Conservation (phyloP, 768 basidiomycete species). For the Chlorophyllum brunneum region DNA sequence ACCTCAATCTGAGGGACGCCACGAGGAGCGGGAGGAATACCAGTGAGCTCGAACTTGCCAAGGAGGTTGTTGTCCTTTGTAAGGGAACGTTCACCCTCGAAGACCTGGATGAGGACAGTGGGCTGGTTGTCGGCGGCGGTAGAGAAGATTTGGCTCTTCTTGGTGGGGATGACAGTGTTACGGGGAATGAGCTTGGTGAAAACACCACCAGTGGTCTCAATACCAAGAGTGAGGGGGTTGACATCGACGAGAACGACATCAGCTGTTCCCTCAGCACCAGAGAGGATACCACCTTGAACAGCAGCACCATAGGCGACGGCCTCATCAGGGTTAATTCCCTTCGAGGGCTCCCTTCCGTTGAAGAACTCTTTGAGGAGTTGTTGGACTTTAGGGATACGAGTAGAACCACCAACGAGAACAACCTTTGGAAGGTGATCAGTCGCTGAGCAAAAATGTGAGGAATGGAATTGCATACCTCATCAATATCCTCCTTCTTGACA, state of each 20-base stretch:
- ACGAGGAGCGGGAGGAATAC: conserved; percentile 93
- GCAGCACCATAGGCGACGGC: conserved; percentile 99
- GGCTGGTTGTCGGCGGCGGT: conserved; percentile 91
- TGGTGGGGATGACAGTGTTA: conserved; percentile 97
- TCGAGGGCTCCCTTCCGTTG: conserved; percentile 93
- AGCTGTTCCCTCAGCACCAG: conserved; percentile 86
- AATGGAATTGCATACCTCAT: conserved; percentile 55
- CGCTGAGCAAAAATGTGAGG: neutral
- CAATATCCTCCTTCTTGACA: conserved; percentile 95
- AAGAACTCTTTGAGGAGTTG: conserved; percentile 98
- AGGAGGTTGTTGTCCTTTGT: conserved; percentile 99
- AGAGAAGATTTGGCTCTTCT: conserved; percentile 92
- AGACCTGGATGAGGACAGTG: conserved; percentile 95
- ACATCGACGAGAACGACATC: conserved; percentile 96
- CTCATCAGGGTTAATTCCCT: conserved; percentile 99
- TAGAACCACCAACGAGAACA: conserved; percentile 94
- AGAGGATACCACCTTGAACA: conserved; percentile 97
- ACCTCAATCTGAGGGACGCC: conserved; percentile 98
- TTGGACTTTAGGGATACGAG: conserved; percentile 99
- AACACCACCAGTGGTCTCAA: conserved; percentile 97
- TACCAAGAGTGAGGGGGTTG: conserved; percentile 95
- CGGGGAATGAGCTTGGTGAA: conserved; percentile 97
- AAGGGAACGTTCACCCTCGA: conserved; percentile 93
- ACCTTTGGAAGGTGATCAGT: conserved; percentile 37
- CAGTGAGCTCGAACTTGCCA: conserved; percentile 91